Evolutionary conservation across 2,329 filamentous ascomycete genomes (phyloP), one percentile per base, ranked within the genome.

Genomic region (Hawksworthiomyces lignivorus): DNA sequence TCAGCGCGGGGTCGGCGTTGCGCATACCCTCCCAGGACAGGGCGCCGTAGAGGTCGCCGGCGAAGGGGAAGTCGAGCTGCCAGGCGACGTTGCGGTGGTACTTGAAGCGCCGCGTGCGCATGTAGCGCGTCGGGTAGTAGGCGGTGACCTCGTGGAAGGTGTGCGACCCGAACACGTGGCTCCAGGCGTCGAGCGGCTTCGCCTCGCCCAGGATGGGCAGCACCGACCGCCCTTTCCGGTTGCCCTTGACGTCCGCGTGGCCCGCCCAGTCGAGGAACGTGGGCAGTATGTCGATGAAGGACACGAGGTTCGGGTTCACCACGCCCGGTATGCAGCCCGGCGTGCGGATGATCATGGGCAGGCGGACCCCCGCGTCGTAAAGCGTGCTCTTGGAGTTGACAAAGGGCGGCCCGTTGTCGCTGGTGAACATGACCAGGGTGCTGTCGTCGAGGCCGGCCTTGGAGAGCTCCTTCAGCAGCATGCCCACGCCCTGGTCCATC

Each of bases 81-180:
- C n/a, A n/a, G n/a, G n/a, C n/a, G n/a, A n/a, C n/a, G 34, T 72
- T 72, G 8, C 69, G 62, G 45, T 72, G 68, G 46, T 72, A 71
- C 49, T 72, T 72, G 57, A 59, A 70, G 6, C 55, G 52, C 0
- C 51, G 49, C 2, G 54, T 62, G 14, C 68, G 64, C 29, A 71
- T 54, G 48, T 62, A 65, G 14, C 68, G 59, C 2, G 68, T 72
- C 0, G 69, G 68, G 58, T 62, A 72, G 53, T 70, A 72, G 44
- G 70, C 69, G 6, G 61, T 63, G 3, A 67, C 55, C 46, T 72
- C 68, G 39, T 73, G 68, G 51, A 70, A 71, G 2, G 69, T 72
- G 49, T 72, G 69, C 2, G 67, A 70, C 11, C 68, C 67, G 44
- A 65, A 70, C 5, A 70, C 61, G 7, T 62, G 56, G n/a, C 56